A percentile compares a stretch with the other conserved stretches of the same genome.
Evolutionary conservation across 441 rosid genomes (phyloP).

Genomic region (Gossypium trilobum): DNA sequence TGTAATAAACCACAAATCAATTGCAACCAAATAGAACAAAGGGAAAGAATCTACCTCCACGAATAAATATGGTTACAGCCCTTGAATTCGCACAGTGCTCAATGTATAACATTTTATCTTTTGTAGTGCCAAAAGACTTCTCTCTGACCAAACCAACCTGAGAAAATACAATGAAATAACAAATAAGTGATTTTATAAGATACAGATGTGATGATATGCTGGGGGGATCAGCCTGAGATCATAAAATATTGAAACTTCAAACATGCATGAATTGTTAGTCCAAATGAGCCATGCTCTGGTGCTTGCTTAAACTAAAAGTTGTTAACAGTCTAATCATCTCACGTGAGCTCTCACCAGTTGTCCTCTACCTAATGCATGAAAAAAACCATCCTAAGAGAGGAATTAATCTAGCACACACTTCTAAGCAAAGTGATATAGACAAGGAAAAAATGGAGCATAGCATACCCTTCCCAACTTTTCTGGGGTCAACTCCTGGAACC

Average conservation of each 20-base stretch:
- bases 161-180: slow-evolving; percentile 7
- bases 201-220: not conserved
- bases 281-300: not conserved
- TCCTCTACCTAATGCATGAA: not conserved
- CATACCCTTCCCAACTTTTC: slow-evolving; percentile 86
- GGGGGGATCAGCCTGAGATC: not conserved
- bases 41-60: slow-evolving; percentile 61
- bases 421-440: not conserved
- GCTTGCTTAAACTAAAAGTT: not conserved
- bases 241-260: not conserved
- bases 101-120: slow-evolving; percentile 85
- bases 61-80: slow-evolving; percentile 91
- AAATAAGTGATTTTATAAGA: slow-evolving; percentile 3
- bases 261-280: not conserved
- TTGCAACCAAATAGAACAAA: slow-evolving; percentile 11
- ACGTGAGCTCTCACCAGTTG: not conserved
- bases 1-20: not conserved
- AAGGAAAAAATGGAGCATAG: slow-evolving; percentile 9
- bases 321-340: not conserved
- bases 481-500: slow-evolving; percentile 93
- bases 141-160: slow-evolving; percentile 97
- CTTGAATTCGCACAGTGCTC: slow-evolving; percentile 95
- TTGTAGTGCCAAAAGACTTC: slow-evolving; percentile 92
- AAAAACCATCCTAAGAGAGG: not conserved
- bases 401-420: not conserved